These are phyloP conservation scores for Termitomyces sp. DNA, from an alignment of 768 basidiomycete genomes.

Conservation along the genomic window DNA sequence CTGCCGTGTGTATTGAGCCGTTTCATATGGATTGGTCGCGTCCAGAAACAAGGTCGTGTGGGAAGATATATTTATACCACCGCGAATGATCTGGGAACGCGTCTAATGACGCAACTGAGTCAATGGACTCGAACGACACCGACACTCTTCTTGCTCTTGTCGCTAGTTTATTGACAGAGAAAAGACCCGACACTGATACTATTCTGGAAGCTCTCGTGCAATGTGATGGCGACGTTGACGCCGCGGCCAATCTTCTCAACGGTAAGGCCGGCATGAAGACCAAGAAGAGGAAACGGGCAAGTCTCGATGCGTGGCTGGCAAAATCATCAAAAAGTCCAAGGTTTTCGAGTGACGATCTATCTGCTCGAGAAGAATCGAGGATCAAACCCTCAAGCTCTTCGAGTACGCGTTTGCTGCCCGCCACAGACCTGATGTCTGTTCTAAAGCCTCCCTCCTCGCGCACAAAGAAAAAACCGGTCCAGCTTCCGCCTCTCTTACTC, in stretches of 20 bases:
- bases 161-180: conserved; percentile 44
- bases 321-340: conserved; percentile 8
- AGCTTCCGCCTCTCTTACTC: conserved; percentile 57
- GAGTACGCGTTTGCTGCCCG: conserved; percentile 20
- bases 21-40: neutral
- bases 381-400: neutral
- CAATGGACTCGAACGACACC: conserved; percentile 38
- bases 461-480: conserved; percentile 25
- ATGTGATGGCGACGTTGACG: conserved; percentile 49
- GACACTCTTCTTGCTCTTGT: conserved; percentile 66
- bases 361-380: neutral
- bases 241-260: conserved; percentile 38
- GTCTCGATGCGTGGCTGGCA: conserved; percentile 51
- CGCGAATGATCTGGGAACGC: neutral
- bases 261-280: conserved; percentile 10
- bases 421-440: conserved; percentile 48
- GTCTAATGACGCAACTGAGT: neutral
- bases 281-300: conserved; percentile 47
- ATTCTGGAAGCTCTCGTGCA: conserved; percentile 57
- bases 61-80: neutral
- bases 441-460: conserved; percentile 42
- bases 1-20: neutral
- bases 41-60: neutral
- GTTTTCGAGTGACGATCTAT: neutral
- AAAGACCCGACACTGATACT: conserved; percentile 26